phyloP scores from a whole-genome alignment of 805 yeast genomes.

The Tetrapisispora nanseiensis region DNA sequence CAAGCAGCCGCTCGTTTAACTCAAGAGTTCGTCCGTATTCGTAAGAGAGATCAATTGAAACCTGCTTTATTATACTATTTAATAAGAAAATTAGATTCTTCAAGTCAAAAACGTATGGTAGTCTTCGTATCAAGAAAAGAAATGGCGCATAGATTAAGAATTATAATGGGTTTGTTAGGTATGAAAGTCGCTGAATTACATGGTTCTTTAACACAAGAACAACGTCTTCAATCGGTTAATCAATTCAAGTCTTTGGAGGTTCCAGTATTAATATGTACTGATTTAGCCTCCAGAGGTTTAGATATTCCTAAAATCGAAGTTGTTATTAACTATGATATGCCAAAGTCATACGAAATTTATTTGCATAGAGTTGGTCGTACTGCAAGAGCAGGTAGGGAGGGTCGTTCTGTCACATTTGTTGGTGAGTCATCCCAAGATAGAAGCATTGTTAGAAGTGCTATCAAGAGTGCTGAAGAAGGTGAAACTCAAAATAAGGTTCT shows the following conservation, averaged over 20 bases:
- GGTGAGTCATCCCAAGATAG: conserved; percentile 88
- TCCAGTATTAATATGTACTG: conserved; percentile 89
- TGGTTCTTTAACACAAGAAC: conserved; percentile 83
- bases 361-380: conserved; percentile 98
- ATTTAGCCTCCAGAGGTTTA: conserved; percentile 96
- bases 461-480: conserved; percentile 50
- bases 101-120: conserved; percentile 61
- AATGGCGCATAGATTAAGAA: conserved; percentile 76
- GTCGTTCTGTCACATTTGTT: conserved; percentile 85
- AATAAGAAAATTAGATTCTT: conserved; percentile 54
- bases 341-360: conserved; percentile 81
- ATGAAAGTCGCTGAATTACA: conserved; percentile 71
- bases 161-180: conserved; percentile 65
- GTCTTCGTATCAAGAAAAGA: conserved; percentile 90
- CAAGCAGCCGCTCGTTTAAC: conserved; percentile 83
- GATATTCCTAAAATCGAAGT: conserved; percentile 97
- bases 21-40: conserved; percentile 90
- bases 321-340: conserved; percentile 94
- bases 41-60: conserved; percentile 76
- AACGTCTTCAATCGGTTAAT: conserved; percentile 75
- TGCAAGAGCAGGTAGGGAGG: conserved; percentile 97
- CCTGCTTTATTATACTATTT: conserved; percentile 74
- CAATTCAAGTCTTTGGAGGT: conserved; percentile 75
- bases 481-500: conserved; percentile 46
- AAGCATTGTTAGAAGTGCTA: conserved; percentile 80